Evolutionary conservation across 768 basidiomycete species (phyloP).

Genomic region (Russula ochroleuca): DNA sequence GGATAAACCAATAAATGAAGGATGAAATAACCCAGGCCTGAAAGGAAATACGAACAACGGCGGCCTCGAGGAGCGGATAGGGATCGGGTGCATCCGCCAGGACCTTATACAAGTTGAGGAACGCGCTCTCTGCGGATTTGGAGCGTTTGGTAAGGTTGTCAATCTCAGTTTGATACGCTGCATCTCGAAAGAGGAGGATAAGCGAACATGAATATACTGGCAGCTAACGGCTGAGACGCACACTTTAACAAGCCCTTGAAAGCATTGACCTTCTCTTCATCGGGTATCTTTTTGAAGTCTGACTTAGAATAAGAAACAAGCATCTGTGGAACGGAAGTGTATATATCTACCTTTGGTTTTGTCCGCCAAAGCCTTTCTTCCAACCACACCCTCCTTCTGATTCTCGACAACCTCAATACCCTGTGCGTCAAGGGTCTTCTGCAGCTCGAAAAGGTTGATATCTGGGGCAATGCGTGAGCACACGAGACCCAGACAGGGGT

Average conservation of each 20-base stretch:
- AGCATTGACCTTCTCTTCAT: slow-evolving; percentile 78
- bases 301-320: slow-evolving; percentile 6
- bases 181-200: background rate
- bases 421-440: slow-evolving; percentile 88
- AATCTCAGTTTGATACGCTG: slow-evolving; percentile 95
- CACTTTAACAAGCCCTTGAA: slow-evolving; percentile 92
- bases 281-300: slow-evolving; percentile 97
- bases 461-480: slow-evolving; percentile 42
- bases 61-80: slow-evolving; percentile 91
- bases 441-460: slow-evolving; percentile 84
- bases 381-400: slow-evolving; percentile 95
- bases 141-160: slow-evolving; percentile 91
- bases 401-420: slow-evolving; percentile 96
- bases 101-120: slow-evolving; percentile 95
- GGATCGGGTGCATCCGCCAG: slow-evolving; percentile 97
- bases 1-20: background rate
- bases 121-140: slow-evolving; percentile 90
- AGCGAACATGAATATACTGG: background rate
- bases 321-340: background rate
- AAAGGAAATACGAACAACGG: slow-evolving; percentile 56
- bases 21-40: background rate
- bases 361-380: slow-evolving; percentile 90
- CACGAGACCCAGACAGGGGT: too few relatives aligned
- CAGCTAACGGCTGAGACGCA: slow-evolving; percentile 33
- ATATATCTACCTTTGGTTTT: slow-evolving; percentile 83